Conservation (phyloP, 306 rosid genomes). For the Dryas drummondii region DNA sequence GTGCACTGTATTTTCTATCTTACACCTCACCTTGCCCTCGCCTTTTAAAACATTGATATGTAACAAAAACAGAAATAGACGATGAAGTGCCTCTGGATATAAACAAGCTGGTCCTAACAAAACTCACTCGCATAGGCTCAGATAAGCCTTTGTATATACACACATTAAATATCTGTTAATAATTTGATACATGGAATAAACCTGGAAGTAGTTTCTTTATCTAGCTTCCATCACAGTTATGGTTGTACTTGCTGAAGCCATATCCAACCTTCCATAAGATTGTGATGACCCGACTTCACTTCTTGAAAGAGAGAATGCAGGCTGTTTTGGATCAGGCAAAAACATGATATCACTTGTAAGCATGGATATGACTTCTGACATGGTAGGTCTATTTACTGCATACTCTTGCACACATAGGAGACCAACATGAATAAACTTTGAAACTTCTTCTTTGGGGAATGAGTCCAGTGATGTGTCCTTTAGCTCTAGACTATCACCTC, state of each 20-base stretch:
- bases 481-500: conserved; percentile 2
- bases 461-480: conserved; percentile 3
- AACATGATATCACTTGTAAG: conserved; percentile 10
- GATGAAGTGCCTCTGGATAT: too few relatives aligned
- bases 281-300: conserved; percentile 9
- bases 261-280: not conserved
- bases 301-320: conserved; percentile 6
- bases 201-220: not conserved
- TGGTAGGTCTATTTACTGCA: conserved; percentile 24
- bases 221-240: conserved; percentile 24
- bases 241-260: conserved; percentile 2
- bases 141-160: too few relatives aligned
- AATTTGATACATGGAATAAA: too few relatives aligned
- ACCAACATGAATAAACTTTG: conserved; percentile 17
- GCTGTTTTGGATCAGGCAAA: conserved; percentile 25
- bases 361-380: conserved; percentile 30
- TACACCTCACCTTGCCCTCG: too few relatives aligned
- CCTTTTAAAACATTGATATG: too few relatives aligned
- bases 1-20: too few relatives aligned
- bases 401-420: conserved; percentile 8
- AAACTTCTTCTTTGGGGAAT: conserved; percentile 19
- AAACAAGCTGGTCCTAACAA: too few relatives aligned
- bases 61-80: too few relatives aligned
- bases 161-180: too few relatives aligned
- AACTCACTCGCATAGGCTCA: too few relatives aligned